Percentiles rank a stretch among this genome's conserved stretches.
Conservation (phyloP, 2,329 filamentous ascomycete species). For the Colletotrichum brevisporum region DNA sequence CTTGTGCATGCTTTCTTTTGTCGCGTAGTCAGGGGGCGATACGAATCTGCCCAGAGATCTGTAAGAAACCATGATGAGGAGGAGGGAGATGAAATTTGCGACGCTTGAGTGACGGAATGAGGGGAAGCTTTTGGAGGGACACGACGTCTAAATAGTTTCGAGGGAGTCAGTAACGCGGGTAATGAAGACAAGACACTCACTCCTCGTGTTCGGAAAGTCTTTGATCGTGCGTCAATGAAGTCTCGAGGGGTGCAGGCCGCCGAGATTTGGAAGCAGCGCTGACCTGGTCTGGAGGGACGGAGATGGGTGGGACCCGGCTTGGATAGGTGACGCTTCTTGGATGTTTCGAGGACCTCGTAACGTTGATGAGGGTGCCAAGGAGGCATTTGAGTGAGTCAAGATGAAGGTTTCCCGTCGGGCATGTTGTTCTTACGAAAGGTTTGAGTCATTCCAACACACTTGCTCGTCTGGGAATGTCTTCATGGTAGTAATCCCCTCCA, state of each 20-base stretch:
- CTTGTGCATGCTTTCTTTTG: conserved; percentile 18
- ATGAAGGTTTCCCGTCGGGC: no score
- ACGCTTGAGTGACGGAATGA: background rate
- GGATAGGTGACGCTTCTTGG: background rate
- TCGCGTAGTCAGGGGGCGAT: background rate
- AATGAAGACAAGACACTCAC: conserved; percentile 15
- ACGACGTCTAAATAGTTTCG: conserved; percentile 11
- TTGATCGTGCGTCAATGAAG: background rate
- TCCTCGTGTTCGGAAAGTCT: background rate
- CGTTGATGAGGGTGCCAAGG: no score
- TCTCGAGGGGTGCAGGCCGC: no score
- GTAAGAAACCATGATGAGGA: background rate
- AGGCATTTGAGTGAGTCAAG: no score
- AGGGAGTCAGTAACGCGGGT: background rate
- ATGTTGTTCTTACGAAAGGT: no score
- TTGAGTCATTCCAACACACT: no score
- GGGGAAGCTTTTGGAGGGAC: background rate
- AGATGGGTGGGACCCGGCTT: background rate
- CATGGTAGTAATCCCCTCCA: no score
- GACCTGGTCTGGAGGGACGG: background rate
- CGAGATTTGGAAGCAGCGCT: background rate
- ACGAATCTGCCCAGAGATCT: background rate
- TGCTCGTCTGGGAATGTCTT: no score
- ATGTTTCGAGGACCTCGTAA: no score
- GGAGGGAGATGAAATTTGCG: background rate